phyloP scores from a whole-genome alignment of 2,329 filamentous ascomycete genomes.

The Epichloe brachyelytri region DNA sequence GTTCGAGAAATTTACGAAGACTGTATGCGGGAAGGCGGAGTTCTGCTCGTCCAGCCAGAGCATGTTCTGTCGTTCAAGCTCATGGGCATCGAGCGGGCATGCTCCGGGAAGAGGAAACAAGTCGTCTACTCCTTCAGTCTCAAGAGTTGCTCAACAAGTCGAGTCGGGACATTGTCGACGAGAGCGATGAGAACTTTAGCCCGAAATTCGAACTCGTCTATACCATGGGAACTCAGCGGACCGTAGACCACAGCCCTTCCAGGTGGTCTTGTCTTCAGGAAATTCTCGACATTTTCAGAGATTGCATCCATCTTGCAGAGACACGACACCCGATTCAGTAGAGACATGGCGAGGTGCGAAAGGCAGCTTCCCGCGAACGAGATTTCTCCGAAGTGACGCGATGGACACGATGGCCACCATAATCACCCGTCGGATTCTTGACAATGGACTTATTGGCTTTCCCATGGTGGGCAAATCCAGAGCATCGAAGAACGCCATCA shows the following conservation, averaged over 20 bases:
- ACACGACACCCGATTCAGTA: conserved; percentile 15
- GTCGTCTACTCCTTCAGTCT: conserved; percentile 21
- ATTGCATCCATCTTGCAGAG: conserved; percentile 19
- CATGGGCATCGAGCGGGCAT: conserved; percentile 40
- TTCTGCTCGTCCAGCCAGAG: conserved; percentile 51
- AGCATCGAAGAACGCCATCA: conserved; percentile 18
- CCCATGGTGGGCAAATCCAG: conserved; percentile 25
- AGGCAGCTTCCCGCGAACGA: conserved; percentile 12
- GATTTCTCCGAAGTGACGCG: conserved; percentile 11
- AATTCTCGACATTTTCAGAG: conserved; percentile 22
- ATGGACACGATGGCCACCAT: background rate
- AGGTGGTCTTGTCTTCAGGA: conserved; percentile 4
- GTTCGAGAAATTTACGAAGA: conserved; percentile 28
- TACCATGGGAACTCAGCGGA: conserved; percentile 39
- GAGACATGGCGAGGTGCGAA: conserved; percentile 27
- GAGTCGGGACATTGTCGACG: conserved; percentile 45
- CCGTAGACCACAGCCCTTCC: conserved; percentile 31
- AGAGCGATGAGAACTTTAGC: conserved; percentile 52
- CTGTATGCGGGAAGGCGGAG: conserved; percentile 36
- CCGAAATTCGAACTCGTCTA: conserved; percentile 51
- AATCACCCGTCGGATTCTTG: conserved; percentile 14
- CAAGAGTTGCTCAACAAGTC: conserved; percentile 31
- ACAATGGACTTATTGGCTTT: conserved; percentile 27
- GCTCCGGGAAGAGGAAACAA: conserved; percentile 17
- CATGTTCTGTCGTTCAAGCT: conserved; percentile 51